phyloP scores from a whole-genome alignment of 345 rosid species.

The Gossypium ekmanianum region DNA sequence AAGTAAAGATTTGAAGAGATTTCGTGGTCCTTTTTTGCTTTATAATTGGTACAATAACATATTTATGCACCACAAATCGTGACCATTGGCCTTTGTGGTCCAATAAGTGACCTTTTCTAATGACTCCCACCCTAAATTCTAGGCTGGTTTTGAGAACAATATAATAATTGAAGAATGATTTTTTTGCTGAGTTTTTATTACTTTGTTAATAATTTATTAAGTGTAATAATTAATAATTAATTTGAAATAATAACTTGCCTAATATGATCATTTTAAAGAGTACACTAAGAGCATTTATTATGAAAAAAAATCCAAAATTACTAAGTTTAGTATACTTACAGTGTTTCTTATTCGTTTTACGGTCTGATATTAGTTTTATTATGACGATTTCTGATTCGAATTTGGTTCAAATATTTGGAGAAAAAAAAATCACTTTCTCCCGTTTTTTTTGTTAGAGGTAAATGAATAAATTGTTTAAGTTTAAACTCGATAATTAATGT shows the following conservation, averaged over 20 bases:
- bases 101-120: slow-evolving; percentile 6
- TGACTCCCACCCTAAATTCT: slow-evolving; percentile 9
- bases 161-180: neutral
- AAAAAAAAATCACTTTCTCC: no score
- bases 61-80: slow-evolving; percentile 22
- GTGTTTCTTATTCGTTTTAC: no score
- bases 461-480: no score
- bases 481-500: no score
- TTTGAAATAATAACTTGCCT: neutral
- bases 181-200: neutral
- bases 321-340: no score
- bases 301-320: neutral
- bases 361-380: no score
- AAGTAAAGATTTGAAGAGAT: slow-evolving; percentile 33
- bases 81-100: slow-evolving; percentile 20
- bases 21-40: slow-evolving; percentile 30
- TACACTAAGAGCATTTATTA: no score
- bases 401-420: no score
- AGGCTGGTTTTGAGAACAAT: neutral
- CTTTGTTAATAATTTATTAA: neutral
- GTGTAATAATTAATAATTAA: neutral
- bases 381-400: no score
- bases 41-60: neutral
- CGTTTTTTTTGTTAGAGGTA: no score
- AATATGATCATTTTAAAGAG: neutral